A percentile compares a stretch with the other conserved stretches of the same genome.
These are phyloP conservation scores for Salix suchowensis DNA, from an alignment of 345 rosid genomes.

Conservation along the genomic window DNA sequence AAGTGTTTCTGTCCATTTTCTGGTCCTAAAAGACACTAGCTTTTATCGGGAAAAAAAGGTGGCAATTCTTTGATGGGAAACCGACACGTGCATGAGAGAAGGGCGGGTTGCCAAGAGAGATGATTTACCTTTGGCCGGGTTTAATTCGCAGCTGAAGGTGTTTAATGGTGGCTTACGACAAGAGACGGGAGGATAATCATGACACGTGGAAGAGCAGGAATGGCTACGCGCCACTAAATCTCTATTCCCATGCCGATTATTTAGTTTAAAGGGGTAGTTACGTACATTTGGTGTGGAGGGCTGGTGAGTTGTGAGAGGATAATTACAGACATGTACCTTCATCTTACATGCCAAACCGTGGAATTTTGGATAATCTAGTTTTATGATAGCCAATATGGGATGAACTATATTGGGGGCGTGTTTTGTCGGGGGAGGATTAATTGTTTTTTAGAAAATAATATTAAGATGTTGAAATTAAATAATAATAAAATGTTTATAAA, in stretches of 20 bases:
- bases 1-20: not conserved
- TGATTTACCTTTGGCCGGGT: not conserved
- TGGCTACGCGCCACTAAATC: not conserved
- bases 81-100: slow-evolving; percentile 14
- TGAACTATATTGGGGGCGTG: no score
- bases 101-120: not conserved
- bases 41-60: not conserved
- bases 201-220: slow-evolving; percentile 7
- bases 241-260: slow-evolving; percentile 13
- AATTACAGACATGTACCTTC: not conserved
- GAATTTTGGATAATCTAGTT: not conserved
- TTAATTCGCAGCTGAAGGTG: not conserved
- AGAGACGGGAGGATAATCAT: not conserved
- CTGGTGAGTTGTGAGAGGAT: not conserved
- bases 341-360: not conserved
- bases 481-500: no score
- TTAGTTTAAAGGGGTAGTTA: slow-evolving; percentile 5
- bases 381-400: no score
- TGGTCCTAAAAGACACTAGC: not conserved
- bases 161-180: not conserved
- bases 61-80: not conserved
- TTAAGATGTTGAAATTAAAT: no score
- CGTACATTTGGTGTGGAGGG: not conserved
- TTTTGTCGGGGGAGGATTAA: no score
- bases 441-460: no score